Conservation (phyloP, 164 flowering plant species). For the Macadamia tetraphylla region DNA sequence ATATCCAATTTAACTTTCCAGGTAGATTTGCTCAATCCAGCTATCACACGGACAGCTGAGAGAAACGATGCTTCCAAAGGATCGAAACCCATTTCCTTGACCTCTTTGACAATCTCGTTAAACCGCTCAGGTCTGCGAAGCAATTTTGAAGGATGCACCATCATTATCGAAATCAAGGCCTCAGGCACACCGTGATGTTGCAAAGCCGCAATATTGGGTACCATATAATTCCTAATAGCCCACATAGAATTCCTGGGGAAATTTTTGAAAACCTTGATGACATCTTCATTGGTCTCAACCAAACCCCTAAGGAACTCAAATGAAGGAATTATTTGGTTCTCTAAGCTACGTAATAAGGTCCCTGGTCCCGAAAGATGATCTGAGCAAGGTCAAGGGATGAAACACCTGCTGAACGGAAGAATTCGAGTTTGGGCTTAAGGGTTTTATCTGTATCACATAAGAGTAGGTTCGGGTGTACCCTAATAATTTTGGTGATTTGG, state of each 20-base stretch:
- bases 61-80: neutral
- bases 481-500: slow-evolving; percentile 8
- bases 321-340: slow-evolving; percentile 1
- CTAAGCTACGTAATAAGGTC: neutral
- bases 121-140: neutral
- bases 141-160: neutral
- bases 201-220: neutral
- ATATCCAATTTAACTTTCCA: neutral
- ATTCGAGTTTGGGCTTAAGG: neutral
- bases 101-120: slow-evolving; percentile 1
- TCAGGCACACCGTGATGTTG: slow-evolving; percentile 7
- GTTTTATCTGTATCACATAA: neutral
- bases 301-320: slow-evolving; percentile 2
- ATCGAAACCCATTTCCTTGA: slow-evolving; percentile 3
- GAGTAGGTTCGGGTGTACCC: neutral
- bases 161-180: neutral
- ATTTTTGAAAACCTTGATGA: neutral
- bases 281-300: slow-evolving; percentile 1
- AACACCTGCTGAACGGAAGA: slow-evolving; percentile 2
- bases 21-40: neutral
- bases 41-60: neutral
- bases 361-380: neutral
- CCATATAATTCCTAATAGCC: neutral
- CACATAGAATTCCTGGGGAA: neutral
- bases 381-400: slow-evolving; percentile 3